A percentile compares a stretch with the other conserved stretches of the same genome.
phyloP scores from a whole-genome alignment of 345 rosid genomes.

The Erucastrum elatum region DNA sequence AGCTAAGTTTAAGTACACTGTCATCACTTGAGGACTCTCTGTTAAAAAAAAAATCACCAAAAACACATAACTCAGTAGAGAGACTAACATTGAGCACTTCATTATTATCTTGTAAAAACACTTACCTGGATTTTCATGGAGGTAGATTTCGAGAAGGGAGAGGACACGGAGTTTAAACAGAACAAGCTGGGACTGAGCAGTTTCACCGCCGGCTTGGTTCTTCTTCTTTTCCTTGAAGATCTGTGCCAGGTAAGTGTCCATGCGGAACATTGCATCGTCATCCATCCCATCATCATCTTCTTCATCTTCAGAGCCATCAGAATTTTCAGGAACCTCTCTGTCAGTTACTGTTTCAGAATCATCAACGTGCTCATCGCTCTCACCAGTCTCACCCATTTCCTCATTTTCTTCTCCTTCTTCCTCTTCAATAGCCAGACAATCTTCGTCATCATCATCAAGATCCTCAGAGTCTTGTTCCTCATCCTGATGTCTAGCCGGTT shows the following conservation, averaged over 20 bases:
- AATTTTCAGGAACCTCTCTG: conserved; percentile 52
- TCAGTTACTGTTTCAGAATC: conserved; percentile 61
- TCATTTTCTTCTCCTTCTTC: conserved; percentile 85
- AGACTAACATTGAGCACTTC: neutral
- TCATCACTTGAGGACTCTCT: neutral
- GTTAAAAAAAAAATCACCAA: neutral
- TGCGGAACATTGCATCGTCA: conserved; percentile 96
- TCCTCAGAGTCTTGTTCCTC: conserved; percentile 54
- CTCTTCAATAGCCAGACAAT: conserved; percentile 81
- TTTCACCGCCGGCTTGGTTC: conserved; percentile 82
- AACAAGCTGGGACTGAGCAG: conserved; percentile 92
- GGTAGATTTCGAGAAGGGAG: conserved; percentile 87
- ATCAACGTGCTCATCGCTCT: conserved; percentile 76
- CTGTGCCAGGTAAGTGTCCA: conserved; percentile 89
- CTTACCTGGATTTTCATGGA: conserved; percentile 87
- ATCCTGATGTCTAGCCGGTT: conserved; percentile 75
- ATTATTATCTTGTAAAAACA: neutral
- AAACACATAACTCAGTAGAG: neutral
- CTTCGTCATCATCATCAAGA: conserved; percentile 60
- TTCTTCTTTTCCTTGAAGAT: conserved; percentile 87
- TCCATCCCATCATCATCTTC: conserved; percentile 91
- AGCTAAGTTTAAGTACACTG: neutral
- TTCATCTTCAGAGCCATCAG: conserved; percentile 83
- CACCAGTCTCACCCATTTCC: conserved; percentile 67
- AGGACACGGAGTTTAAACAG: conserved; percentile 90